phyloP scores from a whole-genome alignment of 2,329 filamentous ascomycete species.

The Cladosporium velox region DNA sequence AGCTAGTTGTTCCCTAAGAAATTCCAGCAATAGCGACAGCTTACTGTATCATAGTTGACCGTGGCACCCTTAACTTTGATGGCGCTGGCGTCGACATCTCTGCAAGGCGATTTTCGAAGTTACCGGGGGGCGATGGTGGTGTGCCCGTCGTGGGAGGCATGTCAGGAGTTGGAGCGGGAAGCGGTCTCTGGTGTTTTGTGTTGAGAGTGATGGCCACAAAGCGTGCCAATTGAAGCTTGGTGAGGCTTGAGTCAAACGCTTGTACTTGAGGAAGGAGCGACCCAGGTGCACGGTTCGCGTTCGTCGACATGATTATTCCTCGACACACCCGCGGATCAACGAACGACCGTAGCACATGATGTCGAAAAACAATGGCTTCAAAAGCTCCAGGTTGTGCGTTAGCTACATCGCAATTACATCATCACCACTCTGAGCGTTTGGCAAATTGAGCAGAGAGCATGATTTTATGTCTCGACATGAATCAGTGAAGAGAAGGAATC shows the following conservation, averaged over 20 bases:
- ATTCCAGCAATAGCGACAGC: background rate
- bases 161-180: background rate
- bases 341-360: too few relatives aligned
- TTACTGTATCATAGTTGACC: background rate
- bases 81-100: background rate
- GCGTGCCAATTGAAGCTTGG: background rate
- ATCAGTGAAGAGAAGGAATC: too few relatives aligned
- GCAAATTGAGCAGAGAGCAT: too few relatives aligned
- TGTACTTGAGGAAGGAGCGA: background rate
- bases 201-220: background rate
- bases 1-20: too few relatives aligned
- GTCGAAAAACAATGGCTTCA: too few relatives aligned
- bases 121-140: too few relatives aligned
- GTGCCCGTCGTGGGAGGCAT: background rate
- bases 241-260: background rate
- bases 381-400: too few relatives aligned
- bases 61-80: background rate
- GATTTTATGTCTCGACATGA: too few relatives aligned
- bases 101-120: background rate
- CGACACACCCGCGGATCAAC: too few relatives aligned
- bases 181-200: background rate
- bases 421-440: too few relatives aligned
- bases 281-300: background rate
- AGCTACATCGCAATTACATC: too few relatives aligned
- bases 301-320: background rate